These are phyloP conservation scores for Colletotrichum theobromicola DNA, from an alignment of 2,329 filamentous ascomycete species.

Conservation along the genomic window DNA sequence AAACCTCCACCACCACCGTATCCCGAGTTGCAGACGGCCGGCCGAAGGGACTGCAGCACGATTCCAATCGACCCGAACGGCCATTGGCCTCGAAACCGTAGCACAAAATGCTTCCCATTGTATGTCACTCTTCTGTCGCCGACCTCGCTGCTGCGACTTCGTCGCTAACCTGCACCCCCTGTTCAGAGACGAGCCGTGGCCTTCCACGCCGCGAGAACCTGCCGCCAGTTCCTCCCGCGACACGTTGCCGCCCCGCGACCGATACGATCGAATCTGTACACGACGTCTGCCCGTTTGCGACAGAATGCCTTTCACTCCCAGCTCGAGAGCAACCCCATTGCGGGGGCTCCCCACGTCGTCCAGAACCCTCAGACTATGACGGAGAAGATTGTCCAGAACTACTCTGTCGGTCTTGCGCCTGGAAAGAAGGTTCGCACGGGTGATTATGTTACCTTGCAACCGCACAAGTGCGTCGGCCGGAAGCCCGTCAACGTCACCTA, in stretches of 20 bases:
- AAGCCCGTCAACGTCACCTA: not conserved
- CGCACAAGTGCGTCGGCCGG: slow-evolving; percentile 49
- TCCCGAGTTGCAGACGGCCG: not conserved
- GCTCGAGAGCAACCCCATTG: slow-evolving; percentile 56
- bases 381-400: slow-evolving; percentile 89
- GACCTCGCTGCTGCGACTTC: not conserved
- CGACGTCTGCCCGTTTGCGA: slow-evolving; percentile 25
- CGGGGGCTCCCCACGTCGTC: slow-evolving; percentile 39
- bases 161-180: not conserved
- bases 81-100: not conserved
- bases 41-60: not conserved
- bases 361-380: slow-evolving; percentile 76
- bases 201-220: slow-evolving; percentile 28
- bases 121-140: not conserved
- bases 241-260: slow-evolving; percentile 1
- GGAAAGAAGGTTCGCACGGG: slow-evolving; percentile 79
- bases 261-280: slow-evolving; percentile 5
- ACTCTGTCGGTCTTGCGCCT: slow-evolving; percentile 75
- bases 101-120: slow-evolving; percentile 14
- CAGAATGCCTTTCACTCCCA: slow-evolving; percentile 69
- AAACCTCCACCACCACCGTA: not conserved
- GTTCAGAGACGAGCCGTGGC: slow-evolving; percentile 32
- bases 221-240: slow-evolving; percentile 56
- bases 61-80: not conserved
- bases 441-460: slow-evolving; percentile 80